A percentile compares a stretch with the other conserved stretches of the same genome.
phyloP scores from a whole-genome alignment of 208 protist species.

The Strigomonas culicis region DNA sequence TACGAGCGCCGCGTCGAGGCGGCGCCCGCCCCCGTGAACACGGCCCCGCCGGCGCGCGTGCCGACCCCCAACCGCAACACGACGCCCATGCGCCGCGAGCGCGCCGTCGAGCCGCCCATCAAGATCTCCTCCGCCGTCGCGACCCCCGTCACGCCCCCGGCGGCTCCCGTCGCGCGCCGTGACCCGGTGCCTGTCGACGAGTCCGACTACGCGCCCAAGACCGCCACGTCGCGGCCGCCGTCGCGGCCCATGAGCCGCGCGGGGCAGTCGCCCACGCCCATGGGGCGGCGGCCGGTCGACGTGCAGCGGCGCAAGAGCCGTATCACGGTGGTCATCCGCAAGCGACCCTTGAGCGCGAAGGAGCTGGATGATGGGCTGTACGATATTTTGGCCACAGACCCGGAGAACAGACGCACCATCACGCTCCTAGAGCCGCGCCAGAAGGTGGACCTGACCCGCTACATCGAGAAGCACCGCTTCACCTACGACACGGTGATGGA shows the following conservation, averaged over 20 bases:
- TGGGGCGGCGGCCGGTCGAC: conserved; percentile 29
- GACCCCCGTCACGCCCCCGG: neutral
- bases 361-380: conserved; percentile 77
- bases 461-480: conserved; percentile 96
- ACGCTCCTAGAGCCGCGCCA: conserved; percentile 85
- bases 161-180: neutral
- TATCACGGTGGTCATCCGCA: conserved; percentile 89
- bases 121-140: neutral
- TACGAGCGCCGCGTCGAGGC: neutral
- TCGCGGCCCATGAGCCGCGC: conserved; percentile 68
- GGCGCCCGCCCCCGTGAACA: conserved; percentile 2
- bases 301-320: conserved; percentile 53
- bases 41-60: conserved; percentile 10
- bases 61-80: conserved; percentile 23
- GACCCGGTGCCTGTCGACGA: conserved; percentile 25
- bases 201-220: conserved; percentile 7
- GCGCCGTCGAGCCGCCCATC: neutral
- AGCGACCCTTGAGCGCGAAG: conserved; percentile 81
- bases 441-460: conserved; percentile 95
- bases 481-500: conserved; percentile 95
- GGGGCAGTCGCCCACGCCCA: conserved; percentile 40
- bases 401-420: conserved; percentile 73
- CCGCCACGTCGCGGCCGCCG: conserved; percentile 27
- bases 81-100: conserved; percentile 28
- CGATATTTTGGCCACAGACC: conserved; percentile 88